Evolutionary conservation across 1,284 basidiomycete genomes (phyloP), one percentile per base, ranked within the genome.

Genomic region (Ceratobasidium papillatum): DNA sequence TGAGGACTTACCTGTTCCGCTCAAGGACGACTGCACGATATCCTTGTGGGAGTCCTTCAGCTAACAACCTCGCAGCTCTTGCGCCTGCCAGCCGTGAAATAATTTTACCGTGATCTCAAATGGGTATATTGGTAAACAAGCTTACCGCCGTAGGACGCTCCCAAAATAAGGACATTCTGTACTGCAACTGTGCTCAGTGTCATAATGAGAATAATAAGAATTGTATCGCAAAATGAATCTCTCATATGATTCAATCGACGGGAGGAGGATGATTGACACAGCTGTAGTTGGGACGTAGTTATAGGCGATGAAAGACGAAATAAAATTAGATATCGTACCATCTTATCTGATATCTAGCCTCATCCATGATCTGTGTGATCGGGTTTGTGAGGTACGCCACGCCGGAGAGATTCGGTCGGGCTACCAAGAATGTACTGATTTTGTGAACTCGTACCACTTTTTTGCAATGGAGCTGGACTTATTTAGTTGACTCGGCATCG

Each of bases 21-120:
- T 93, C 91, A 47, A 93, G 84, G n/a, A 90, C 82, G n/a, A 93
- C 85, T 41, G 93, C 84, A 51, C 87, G 84, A 88, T 89, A 92
- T 27, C 83, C 86, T 30, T 82, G 79, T 2, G 91, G 90, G 34
- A 93, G 82, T 41, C 81, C 82, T 38, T 86, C 81, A 9, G 88
- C 86, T 47, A 93, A 86, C 22, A 89, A 76, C 72, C 87, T 85
- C 7, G 88, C 87, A 0, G 90, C 90, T 65, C 86, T 84, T n/a
- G 80, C 81, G 2, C 85, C 85, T 82, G 27, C 82, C n/a, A 32
- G 19, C 4, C 22, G 34, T 36, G 32, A n/a, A 62, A n/a, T 12
- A n/a, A 8, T 17, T 41, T 11, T 63, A 19, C 19, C 43, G 43
- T n/a, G 25, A 19, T 11, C 25, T 64, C 41, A n/a, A 63, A 32